Evolutionary conservation across 2,329 filamentous ascomycete genomes (phyloP).

Genomic region (Calcarisporium arbuscula): DNA sequence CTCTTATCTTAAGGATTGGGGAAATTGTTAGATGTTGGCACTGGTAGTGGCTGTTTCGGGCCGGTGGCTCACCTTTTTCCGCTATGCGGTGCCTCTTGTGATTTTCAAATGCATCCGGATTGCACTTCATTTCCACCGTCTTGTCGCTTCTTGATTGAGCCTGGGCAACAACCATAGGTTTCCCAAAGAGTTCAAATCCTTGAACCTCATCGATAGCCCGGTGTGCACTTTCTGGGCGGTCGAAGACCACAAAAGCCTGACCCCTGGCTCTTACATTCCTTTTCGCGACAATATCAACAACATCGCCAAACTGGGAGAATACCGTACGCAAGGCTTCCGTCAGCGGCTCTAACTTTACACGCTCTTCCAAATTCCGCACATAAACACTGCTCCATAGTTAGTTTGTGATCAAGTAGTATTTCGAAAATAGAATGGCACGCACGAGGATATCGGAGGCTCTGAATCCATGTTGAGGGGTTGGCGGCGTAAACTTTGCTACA

Average conservation of each 20-base stretch:
- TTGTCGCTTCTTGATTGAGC: constrained; percentile 83
- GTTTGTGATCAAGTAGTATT: constrained; percentile 35
- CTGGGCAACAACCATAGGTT: constrained; percentile 78
- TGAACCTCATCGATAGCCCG: constrained; percentile 83
- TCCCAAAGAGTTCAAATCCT: constrained; percentile 88
- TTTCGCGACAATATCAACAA: constrained; percentile 82
- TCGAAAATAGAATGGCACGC: constrained; percentile 70
- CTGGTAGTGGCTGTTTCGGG: too few relatives aligned
- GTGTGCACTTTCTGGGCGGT: constrained; percentile 68
- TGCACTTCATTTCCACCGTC: constrained; percentile 69
- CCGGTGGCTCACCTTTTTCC: constrained; percentile 68
- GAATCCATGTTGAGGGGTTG: constrained; percentile 35
- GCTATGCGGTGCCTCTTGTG: constrained; percentile 81
- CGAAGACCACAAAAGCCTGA: constrained; percentile 92
- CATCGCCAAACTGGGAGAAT: constrained; percentile 82
- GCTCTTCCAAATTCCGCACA: constrained; percentile 84
- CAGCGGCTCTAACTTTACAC: constrained; percentile 73
- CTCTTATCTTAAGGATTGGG: constrained; percentile 51
- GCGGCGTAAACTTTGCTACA: too few relatives aligned
- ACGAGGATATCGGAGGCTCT: constrained; percentile 53
- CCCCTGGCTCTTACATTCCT: constrained; percentile 88
- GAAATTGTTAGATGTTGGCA: neutral
- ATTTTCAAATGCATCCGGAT: constrained; percentile 72
- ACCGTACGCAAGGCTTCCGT: constrained; percentile 67
- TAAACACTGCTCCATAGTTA: constrained; percentile 48